Conservation (phyloP, 345 rosid species). For the Populus nigra region DNA sequence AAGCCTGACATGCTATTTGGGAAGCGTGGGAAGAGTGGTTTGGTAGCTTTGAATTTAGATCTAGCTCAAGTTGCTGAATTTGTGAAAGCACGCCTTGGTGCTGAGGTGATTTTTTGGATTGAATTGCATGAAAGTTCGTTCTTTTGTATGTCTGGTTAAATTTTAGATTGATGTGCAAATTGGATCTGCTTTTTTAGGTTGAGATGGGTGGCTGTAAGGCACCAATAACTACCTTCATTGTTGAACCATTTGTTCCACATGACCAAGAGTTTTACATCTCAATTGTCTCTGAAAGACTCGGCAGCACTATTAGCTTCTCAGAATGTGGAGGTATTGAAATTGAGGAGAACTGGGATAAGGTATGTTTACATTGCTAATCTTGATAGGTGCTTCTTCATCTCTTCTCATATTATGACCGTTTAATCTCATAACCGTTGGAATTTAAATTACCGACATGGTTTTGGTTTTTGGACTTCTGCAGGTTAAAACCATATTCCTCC, state of each 20-base stretch:
- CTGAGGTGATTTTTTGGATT: conserved; percentile 52
- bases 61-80: conserved; percentile 95
- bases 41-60: conserved; percentile 89
- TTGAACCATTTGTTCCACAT: conserved; percentile 92
- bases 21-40: conserved; percentile 93
- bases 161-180: conserved; percentile 8
- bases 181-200: conserved; percentile 43
- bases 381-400: neutral
- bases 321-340: conserved; percentile 98
- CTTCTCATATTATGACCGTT: neutral
- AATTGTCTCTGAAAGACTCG: conserved; percentile 87
- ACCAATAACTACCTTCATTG: conserved; percentile 88
- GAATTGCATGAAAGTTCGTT: neutral
- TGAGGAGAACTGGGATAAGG: conserved; percentile 99
- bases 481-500: conserved; percentile 82
- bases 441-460: neutral
- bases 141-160: neutral
- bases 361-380: conserved; percentile 10
- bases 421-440: neutral
- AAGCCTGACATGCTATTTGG: conserved; percentile 99
- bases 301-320: conserved; percentile 79
- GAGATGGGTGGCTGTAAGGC: conserved; percentile 94
- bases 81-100: conserved; percentile 83
- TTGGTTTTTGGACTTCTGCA: conserved; percentile 28
- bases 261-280: conserved; percentile 84